Percentiles rank a stretch among this genome's conserved stretches.
Evolutionary conservation across 2,329 filamentous ascomycete genomes (phyloP).

Genomic region (Fusarium sp.): DNA sequence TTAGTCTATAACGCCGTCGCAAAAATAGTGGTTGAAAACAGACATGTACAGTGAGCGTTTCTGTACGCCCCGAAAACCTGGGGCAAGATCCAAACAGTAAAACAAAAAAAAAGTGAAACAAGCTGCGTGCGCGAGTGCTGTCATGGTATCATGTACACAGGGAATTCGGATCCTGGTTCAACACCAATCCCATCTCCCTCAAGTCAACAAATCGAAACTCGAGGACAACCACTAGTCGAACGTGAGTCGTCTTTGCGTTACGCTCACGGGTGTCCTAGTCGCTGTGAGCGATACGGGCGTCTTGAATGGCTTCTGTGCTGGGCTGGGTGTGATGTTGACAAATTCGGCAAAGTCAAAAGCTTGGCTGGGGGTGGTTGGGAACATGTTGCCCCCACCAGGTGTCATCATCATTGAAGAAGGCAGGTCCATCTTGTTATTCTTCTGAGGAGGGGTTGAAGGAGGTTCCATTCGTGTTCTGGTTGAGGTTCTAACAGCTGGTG

Average conservation of each 20-base stretch:
- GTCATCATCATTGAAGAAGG: slow-evolving; percentile 93
- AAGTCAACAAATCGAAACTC: slow-evolving; percentile 30
- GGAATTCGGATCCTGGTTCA: slow-evolving; percentile 35
- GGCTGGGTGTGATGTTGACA: slow-evolving; percentile 96
- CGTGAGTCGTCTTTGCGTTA: slow-evolving; percentile 80
- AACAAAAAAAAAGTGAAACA: slow-evolving; percentile 9
- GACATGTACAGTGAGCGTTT: slow-evolving; percentile 29
- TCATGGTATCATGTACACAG: slow-evolving; percentile 55
- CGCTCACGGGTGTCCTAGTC: slow-evolving; percentile 70
- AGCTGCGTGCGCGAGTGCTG: slow-evolving; percentile 38
- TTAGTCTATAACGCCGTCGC: slow-evolving; percentile 47
- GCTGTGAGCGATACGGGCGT: slow-evolving; percentile 73
- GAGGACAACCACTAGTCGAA: slow-evolving; percentile 74
- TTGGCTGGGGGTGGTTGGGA: slow-evolving; percentile 83
- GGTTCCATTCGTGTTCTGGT: slow-evolving; percentile 68
- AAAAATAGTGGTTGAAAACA: slow-evolving; percentile 33
- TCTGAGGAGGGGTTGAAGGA: slow-evolving; percentile 81
- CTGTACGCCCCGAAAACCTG: slow-evolving; percentile 35
- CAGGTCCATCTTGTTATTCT: slow-evolving; percentile 73
- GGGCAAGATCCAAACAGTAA: slow-evolving; percentile 31
- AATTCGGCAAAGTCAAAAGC: slow-evolving; percentile 95
- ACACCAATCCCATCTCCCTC: slow-evolving; percentile 10
- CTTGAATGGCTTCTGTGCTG: slow-evolving; percentile 89
- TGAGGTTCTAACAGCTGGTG: slow-evolving; percentile 74
- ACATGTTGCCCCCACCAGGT: slow-evolving; percentile 76